Evolutionary conservation across 768 basidiomycete species (phyloP), one percentile per base, ranked within the genome.

Genomic region (Pleurotus tuber-regium): DNA sequence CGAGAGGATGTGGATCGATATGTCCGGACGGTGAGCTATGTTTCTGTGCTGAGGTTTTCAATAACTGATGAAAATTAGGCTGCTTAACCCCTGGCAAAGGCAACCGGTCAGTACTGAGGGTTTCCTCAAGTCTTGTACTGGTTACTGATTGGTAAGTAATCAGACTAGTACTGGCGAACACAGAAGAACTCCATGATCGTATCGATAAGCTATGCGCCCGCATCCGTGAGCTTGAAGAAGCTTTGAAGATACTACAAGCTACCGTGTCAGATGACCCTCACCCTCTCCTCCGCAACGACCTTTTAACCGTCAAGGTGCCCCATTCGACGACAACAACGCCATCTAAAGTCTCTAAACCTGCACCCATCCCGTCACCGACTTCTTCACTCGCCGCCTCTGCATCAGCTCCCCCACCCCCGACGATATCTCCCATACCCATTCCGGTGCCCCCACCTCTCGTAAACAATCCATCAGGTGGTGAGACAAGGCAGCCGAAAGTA

Each of bases 1-100:
- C 84, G 52, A 74, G 87, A 60, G 88, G 88, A 28, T 90, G 87
- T 60, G 81, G 80, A 19, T 71, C 80, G 14, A 85, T 90, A 51
- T 91, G 88, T 66, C 88, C 88, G n/a, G 80, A 84, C 51, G 88
- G 88, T 84, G 57, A 38, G 62, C 49, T 18, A 38, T 18, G 18
- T 29, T n/a, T 19, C 36, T 23, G 18, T 18, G 44, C 24, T 14
- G 10, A 21, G 16, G 36, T 36, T 40, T 26, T 16, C n/a, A 1
- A 46, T 12, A 19, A 33, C 24, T 47, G 26, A 12, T 33, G 29
- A 31, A 39, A 56, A 49, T 44, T 54, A 84, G 83, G 80, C 16
- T 75, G 75, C 7, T 67, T 82, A 54, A 75, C 77, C 3, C 74
- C 78, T 19, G 84, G 82, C 18, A 85, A 79, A 60, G 79, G 80